Evolutionary conservation across 257 asterid species (phyloP).

Genomic region (Sherardia arvensis): DNA sequence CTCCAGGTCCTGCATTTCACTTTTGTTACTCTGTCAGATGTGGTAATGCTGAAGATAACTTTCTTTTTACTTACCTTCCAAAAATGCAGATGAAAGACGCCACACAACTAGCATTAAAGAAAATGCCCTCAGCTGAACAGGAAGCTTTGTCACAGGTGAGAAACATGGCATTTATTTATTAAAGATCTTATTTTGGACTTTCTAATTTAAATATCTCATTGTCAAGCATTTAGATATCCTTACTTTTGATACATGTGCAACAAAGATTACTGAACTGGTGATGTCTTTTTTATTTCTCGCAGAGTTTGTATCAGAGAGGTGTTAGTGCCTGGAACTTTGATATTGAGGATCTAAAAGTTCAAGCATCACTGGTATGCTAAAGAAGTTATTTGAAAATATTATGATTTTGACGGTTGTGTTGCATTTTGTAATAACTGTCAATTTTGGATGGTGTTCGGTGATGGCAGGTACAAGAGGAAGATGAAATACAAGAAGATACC

Average conservation of each 20-base stretch:
- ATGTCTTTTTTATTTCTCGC: constrained; percentile 11
- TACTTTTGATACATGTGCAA: not conserved
- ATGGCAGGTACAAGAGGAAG: constrained; percentile 81
- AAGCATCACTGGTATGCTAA: constrained; percentile 78
- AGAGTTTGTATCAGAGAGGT: constrained; percentile 99
- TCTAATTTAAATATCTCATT: not conserved
- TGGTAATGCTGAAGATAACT: constrained; percentile 6
- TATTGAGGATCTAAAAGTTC: constrained; percentile 84
- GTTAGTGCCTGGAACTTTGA: constrained; percentile 99
- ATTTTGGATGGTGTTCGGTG: constrained; percentile 15
- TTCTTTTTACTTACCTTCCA: constrained; percentile 13
- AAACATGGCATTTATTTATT: constrained; percentile 7
- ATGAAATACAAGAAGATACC: constrained; percentile 57
- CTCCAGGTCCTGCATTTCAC: constrained; percentile 55
- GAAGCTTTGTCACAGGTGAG: constrained; percentile 97
- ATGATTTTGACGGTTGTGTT: not conserved
- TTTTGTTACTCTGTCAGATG: constrained; percentile 11
- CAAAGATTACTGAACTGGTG: not conserved
- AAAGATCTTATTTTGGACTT: not conserved
- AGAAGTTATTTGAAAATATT: not conserved
- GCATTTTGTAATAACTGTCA: constrained; percentile 2
- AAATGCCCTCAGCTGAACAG: constrained; percentile 85
- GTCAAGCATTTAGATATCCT: not conserved
- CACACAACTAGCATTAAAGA: constrained; percentile 90
- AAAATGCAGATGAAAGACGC: constrained; percentile 79